phyloP scores from a whole-genome alignment of 371 early-diverging fungal species.

The Globomyces sp. region DNA sequence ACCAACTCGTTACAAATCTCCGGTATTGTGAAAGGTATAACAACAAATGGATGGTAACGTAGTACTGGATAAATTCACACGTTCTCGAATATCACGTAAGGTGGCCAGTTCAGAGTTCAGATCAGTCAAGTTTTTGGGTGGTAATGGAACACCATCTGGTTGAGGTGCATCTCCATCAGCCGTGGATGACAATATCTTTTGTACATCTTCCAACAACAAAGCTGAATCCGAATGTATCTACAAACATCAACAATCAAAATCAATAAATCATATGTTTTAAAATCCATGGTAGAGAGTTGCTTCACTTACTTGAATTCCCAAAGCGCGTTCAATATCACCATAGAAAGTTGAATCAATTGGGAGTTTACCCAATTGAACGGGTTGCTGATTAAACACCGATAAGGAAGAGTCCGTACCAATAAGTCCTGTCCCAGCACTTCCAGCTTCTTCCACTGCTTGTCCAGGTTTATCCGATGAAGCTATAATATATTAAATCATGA shows the following conservation, averaged over 20 bases:
- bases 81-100: slow-evolving; percentile 82
- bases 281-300: slow-evolving; percentile 1
- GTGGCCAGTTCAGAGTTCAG: slow-evolving; percentile 71
- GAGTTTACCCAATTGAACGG: slow-evolving; percentile 58
- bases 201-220: slow-evolving; percentile 6
- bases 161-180: slow-evolving; percentile 44
- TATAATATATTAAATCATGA: slow-evolving; percentile 20
- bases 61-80: slow-evolving; percentile 68
- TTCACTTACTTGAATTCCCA: slow-evolving; percentile 41
- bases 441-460: slow-evolving; percentile 25
- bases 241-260: too few species aligned
- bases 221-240: slow-evolving; percentile 3
- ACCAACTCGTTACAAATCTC: slow-evolving; percentile 58
- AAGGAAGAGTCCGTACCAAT: slow-evolving; percentile 75
- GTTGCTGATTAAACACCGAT: slow-evolving; percentile 78
- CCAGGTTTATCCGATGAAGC: slow-evolving; percentile 21
- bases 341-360: slow-evolving; percentile 57
- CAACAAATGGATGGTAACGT: slow-evolving; percentile 93
- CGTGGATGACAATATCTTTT: background rate
- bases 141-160: slow-evolving; percentile 61
- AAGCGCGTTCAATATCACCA: slow-evolving; percentile 51
- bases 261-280: background rate
- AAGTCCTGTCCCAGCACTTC: slow-evolving; percentile 66
- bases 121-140: slow-evolving; percentile 52
- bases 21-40: slow-evolving; percentile 97